Conservation (phyloP, 2,329 filamentous ascomycete species). For the Pseudocercospora ulei region DNA sequence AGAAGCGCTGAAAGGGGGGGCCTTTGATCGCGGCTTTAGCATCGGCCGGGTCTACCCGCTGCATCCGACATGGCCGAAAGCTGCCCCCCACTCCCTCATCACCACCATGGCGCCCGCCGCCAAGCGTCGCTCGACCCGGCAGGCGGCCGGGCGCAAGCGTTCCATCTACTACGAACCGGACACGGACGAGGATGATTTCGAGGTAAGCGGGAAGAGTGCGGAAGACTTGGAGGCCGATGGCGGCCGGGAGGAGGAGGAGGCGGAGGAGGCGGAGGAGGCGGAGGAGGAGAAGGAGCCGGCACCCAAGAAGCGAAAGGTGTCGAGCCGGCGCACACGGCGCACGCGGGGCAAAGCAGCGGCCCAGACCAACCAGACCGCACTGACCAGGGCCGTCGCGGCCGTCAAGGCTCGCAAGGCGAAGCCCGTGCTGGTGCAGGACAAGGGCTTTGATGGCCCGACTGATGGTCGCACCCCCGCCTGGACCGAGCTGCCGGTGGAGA, state of each 20-base stretch:
- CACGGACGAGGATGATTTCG: slow-evolving; percentile 32
- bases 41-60: too few relatives aligned
- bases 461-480: slow-evolving; percentile 33
- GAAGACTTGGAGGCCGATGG: slow-evolving; percentile 24
- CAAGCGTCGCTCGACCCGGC: slow-evolving; percentile 33
- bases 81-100: background rate
- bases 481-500: slow-evolving; percentile 31
- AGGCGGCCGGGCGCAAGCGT: slow-evolving; percentile 31
- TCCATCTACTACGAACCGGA: slow-evolving; percentile 33
- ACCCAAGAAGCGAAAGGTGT: slow-evolving; percentile 24
- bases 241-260: slow-evolving; percentile 24
- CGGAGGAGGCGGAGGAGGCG: slow-evolving; percentile 14
- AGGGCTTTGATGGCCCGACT: slow-evolving; percentile 29
- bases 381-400: slow-evolving; percentile 18
- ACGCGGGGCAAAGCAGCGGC: slow-evolving; percentile 24
- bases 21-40: slow-evolving; percentile 2
- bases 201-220: slow-evolving; percentile 21
- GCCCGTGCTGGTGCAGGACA: slow-evolving; percentile 19
- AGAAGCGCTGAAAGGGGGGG: too few relatives aligned
- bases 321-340: slow-evolving; percentile 21
- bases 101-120: slow-evolving; percentile 21
- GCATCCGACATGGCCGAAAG: too few relatives aligned
- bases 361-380: slow-evolving; percentile 17
- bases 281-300: slow-evolving; percentile 15
- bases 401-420: slow-evolving; percentile 25